Conservation (phyloP, 176 grass and related monocot genomes). For the Aegilops longissima region DNA sequence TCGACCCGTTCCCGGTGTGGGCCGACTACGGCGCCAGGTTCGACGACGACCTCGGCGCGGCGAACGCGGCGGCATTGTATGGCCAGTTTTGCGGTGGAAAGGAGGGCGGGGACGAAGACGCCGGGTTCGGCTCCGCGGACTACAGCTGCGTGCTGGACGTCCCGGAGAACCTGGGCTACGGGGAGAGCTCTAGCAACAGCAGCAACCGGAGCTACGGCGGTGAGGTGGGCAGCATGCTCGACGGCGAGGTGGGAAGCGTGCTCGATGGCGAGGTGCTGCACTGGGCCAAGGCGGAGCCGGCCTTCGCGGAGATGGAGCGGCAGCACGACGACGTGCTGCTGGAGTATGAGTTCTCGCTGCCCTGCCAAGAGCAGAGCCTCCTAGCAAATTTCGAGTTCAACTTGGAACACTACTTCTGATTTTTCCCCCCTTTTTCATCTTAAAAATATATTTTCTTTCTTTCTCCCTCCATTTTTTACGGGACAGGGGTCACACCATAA, state of each 20-base stretch:
- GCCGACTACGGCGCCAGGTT: conserved; percentile 39
- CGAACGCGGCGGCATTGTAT: conserved; percentile 31
- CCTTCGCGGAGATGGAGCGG: not conserved
- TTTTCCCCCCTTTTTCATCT: too few species aligned
- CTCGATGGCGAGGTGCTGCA: conserved; percentile 53
- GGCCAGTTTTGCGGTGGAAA: not conserved
- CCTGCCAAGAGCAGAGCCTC: conserved; percentile 59
- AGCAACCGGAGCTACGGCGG: conserved; percentile 63
- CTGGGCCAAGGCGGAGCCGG: conserved; percentile 51
- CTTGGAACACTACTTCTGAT: conserved; percentile 53
- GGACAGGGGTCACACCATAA: too few species aligned
- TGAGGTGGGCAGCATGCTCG: conserved; percentile 44
- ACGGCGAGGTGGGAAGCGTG: conserved; percentile 45
- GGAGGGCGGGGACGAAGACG: not conserved
- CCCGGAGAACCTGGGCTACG: conserved; percentile 67
- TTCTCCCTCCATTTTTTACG: not conserved
- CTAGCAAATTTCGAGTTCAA: conserved; percentile 55
- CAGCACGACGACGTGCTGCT: too few species aligned
- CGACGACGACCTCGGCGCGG: not conserved
- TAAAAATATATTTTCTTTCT: too few species aligned
- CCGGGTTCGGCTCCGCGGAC: conserved; percentile 41
- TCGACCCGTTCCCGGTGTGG: not conserved
- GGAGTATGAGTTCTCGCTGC: conserved; percentile 51
- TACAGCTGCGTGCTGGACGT: conserved; percentile 71
- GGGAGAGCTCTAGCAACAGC: conserved; percentile 79